Evolutionary conservation across 805 yeast species (phyloP).

Genomic region (Lipomyces chichibuensis): DNA sequence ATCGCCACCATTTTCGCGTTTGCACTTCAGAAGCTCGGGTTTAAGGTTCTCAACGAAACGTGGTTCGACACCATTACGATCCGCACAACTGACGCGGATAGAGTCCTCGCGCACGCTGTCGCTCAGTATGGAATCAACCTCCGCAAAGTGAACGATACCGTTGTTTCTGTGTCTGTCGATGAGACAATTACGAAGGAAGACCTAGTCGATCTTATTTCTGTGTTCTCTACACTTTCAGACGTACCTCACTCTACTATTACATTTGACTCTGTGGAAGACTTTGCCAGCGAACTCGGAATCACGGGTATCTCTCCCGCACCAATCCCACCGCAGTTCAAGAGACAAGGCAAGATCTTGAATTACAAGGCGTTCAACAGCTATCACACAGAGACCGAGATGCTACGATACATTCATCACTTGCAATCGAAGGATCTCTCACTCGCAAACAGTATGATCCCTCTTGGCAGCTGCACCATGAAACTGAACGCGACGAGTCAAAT

Average conservation of each 20-base stretch:
- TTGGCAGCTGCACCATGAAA: conserved; percentile 98
- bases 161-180: conserved; percentile 83
- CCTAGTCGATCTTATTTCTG: conserved; percentile 55
- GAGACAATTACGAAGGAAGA: conserved; percentile 77
- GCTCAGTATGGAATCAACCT: conserved; percentile 70
- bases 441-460: conserved; percentile 95
- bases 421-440: conserved; percentile 89
- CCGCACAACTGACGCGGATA: conserved; percentile 56
- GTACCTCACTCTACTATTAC: conserved; percentile 12
- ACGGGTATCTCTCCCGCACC: conserved; percentile 59
- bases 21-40: conserved; percentile 52
- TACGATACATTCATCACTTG: conserved; percentile 82
- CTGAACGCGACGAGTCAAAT: conserved; percentile 93
- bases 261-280: conserved; percentile 24
- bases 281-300: conserved; percentile 23
- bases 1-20: conserved; percentile 72
- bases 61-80: conserved; percentile 87
- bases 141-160: conserved; percentile 62
- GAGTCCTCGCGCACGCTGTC: conserved; percentile 61
- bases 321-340: conserved; percentile 45
- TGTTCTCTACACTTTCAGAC: conserved; percentile 56
- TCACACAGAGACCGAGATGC: conserved; percentile 93
- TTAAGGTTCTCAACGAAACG: conserved; percentile 57
- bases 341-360: conserved; percentile 50
- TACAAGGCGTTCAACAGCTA: conserved; percentile 81